Evolutionary conservation across 306 rosid species (phyloP).

Genomic region (Albizia julibrissin): DNA sequence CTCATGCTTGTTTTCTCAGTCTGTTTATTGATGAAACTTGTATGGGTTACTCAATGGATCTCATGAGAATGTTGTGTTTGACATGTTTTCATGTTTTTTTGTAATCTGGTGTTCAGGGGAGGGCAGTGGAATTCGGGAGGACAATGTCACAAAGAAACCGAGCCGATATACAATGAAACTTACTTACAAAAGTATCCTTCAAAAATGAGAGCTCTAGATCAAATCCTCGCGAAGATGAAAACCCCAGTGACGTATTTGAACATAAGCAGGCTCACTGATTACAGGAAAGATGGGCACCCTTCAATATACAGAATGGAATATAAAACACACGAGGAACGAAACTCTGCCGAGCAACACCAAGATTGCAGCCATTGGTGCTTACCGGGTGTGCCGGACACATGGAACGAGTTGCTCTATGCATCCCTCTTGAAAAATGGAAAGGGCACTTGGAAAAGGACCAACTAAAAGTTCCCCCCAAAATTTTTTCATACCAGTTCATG

Average conservation of each 20-base stretch:
- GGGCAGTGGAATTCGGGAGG: constrained; percentile 99
- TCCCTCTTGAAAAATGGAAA: constrained; percentile 47
- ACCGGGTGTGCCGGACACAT: constrained; percentile 66
- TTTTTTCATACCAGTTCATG: background rate
- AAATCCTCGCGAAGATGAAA: constrained; percentile 66
- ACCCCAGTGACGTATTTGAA: constrained; percentile 76
- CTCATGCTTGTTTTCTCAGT: background rate
- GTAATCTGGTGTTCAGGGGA: constrained; percentile 45
- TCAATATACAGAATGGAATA: constrained; percentile 69
- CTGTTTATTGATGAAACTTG: background rate
- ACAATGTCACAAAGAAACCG: constrained; percentile 76
- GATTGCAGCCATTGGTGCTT: constrained; percentile 81
- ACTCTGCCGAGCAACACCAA: constrained; percentile 43
- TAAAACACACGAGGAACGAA: constrained; percentile 38
- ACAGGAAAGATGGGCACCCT: constrained; percentile 88
- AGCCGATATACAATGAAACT: constrained; percentile 64
- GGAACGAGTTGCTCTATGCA: constrained; percentile 54
- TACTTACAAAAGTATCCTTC: constrained; percentile 66
- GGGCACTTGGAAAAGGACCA: constrained; percentile 44
- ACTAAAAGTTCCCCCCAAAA: constrained; percentile 8
- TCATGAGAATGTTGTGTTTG: background rate
- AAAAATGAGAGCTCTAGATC: constrained; percentile 81
- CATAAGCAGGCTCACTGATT: constrained; percentile 85
- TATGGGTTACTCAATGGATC: background rate
- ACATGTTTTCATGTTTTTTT: background rate